Evolutionary conservation across 768 basidiomycete genomes (phyloP), one percentile per base, ranked within the genome.

Genomic region (Punctularia strigosozonata): DNA sequence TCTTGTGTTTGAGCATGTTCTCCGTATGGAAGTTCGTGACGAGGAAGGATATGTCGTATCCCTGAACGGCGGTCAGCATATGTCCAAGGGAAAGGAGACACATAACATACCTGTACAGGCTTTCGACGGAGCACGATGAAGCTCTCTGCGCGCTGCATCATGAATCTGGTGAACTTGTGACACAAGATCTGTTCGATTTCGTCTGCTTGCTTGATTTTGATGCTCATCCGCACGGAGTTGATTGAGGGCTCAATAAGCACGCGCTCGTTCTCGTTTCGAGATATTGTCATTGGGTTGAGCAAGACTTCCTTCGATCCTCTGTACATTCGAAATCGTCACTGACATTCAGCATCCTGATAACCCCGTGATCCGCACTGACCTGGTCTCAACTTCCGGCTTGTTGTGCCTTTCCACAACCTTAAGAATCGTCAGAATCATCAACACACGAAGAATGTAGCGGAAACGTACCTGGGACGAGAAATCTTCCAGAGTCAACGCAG

Each of bases 1-100:
- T 84, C 67, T 98, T 98, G 63, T 99, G 95, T 65, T 98, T 99
- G 49, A 98, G 69, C 95, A 99, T 98, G 7, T 88, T 92, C 59
- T 98, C 94, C 23, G 91, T 74, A 58, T 99, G 91, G 37, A 82
- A 80, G 60, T 98, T 95, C 41, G 94, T 97, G 56, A 99, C 92
- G 45, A 98, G 68, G 70, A 99, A 98, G 2, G 90, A 94, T 45
- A 99, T 98, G 48, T 98, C 95, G 50, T 97, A 98, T 40, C 95
- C 95, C 90, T 99, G 40, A 28, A 10, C 13, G 32, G 3, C 23
- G 21, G 18, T 43, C 17, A 17, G 25, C 2, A 10, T 20, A 36
- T 20, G 6, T 19, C 25, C 30, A 20, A 30, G 12, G 33, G 31
- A 18, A 15, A 26, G 7, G 15, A 36, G 15, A 18, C 34, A 28